Conservation (phyloP, 371 early-diverging fungal species). For the Rhizomucor pusillus region DNA sequence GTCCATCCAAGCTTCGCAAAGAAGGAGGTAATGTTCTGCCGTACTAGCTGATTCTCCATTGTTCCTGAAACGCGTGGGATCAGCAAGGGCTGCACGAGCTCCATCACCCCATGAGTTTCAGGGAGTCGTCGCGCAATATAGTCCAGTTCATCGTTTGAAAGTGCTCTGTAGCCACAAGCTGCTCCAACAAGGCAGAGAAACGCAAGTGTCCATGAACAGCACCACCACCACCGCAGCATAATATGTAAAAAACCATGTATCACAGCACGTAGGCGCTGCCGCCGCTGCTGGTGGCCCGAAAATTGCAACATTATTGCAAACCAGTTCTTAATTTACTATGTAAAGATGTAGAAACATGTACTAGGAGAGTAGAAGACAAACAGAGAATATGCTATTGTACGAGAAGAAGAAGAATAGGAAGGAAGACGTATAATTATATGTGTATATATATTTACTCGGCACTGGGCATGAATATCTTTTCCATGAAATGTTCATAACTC, state of each 20-base stretch:
- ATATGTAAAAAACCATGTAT: too few species aligned
- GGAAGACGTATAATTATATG: background rate
- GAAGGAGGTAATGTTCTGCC: conserved; percentile 61
- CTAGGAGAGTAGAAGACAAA: too few species aligned
- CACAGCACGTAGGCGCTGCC: too few species aligned
- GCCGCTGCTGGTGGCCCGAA: too few species aligned
- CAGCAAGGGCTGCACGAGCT: conserved; percentile 61
- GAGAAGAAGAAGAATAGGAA: conserved; percentile 1
- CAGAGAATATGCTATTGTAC: too few species aligned
- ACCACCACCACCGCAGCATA: too few species aligned
- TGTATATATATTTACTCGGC: conserved; percentile 32
- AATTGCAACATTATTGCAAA: too few species aligned
- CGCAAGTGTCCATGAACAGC: too few species aligned
- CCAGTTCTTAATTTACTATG: conserved; percentile 3
- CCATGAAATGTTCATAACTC: conserved; percentile 55
- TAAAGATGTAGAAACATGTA: background rate
- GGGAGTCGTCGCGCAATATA: too few species aligned
- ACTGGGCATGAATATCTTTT: conserved; percentile 44
- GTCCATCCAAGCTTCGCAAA: conserved; percentile 70
- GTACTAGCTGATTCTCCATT: conserved; percentile 64
- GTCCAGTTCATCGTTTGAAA: conserved; percentile 8
- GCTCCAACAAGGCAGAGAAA: background rate
- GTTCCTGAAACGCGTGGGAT: conserved; percentile 80
- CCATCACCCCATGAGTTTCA: background rate
- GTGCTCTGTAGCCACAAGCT: conserved; percentile 4